phyloP scores from a whole-genome alignment of 129 eudicot genomes.

The Artemisia annua region DNA sequence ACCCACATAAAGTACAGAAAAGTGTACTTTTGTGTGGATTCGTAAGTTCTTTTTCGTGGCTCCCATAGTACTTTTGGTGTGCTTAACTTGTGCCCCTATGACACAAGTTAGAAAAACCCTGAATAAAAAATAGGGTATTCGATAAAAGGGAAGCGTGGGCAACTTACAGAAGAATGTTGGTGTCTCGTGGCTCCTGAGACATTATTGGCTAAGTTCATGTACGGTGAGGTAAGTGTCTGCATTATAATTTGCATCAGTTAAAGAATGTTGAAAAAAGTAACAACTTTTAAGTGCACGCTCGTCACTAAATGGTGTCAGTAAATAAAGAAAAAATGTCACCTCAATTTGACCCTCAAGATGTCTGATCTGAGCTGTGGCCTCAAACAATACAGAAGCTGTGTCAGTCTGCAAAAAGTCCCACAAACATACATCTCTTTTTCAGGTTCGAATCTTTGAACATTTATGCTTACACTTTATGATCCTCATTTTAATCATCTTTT shows the following conservation, averaged over 20 bases:
- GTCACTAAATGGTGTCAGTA: conserved; percentile 27
- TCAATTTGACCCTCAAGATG: conserved; percentile 90
- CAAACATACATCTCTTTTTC: conserved; percentile 22
- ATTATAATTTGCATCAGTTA: conserved; percentile 16
- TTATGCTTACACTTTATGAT: conserved; percentile 7
- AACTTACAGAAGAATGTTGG: conserved; percentile 83
- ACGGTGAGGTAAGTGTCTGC: conserved; percentile 85
- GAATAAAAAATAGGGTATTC: not conserved
- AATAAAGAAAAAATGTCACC: conserved; percentile 48
- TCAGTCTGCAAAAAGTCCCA: conserved; percentile 90
- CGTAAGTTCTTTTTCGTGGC: too few species aligned
- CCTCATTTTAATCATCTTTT: not conserved
- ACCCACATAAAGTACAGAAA: too few species aligned
- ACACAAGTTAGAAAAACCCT: too few species aligned
- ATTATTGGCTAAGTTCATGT: conserved; percentile 57
- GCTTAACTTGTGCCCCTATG: too few species aligned
- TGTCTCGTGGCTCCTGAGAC: conserved; percentile 47
- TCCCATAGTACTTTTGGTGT: too few species aligned
- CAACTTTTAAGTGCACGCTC: conserved; percentile 53
- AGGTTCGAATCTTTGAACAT: conserved; percentile 16
- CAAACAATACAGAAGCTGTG: conserved; percentile 94
- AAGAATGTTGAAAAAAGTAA: conserved; percentile 38
- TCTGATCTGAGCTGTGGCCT: conserved; percentile 88
- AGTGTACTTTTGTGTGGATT: too few species aligned
- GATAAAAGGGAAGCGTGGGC: conserved; percentile 20